Evolutionary conservation across 805 yeast genomes (phyloP).

Genomic region (Myxozyma mucilagina): DNA sequence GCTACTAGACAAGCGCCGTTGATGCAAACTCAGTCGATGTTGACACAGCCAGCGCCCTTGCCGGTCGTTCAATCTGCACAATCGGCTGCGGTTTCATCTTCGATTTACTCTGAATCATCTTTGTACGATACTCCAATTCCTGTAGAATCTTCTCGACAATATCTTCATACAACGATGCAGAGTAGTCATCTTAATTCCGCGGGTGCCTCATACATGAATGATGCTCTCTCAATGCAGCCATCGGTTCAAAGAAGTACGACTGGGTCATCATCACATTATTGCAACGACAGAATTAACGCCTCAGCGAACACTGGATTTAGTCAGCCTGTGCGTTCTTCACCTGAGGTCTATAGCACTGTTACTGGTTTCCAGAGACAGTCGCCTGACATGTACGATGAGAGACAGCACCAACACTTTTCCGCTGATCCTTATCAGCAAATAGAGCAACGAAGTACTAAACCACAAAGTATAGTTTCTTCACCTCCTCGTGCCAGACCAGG

Average conservation of each 20-base stretch:
- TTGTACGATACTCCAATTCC: background rate
- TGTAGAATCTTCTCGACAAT: slow-evolving; percentile 3
- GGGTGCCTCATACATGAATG: background rate
- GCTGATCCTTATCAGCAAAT: background rate
- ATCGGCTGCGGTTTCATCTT: background rate
- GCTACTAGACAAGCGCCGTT: background rate
- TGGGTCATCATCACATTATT: too few species aligned
- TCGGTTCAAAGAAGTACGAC: too few species aligned
- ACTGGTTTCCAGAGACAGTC: background rate
- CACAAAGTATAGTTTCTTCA: background rate
- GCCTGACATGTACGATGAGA: too few species aligned
- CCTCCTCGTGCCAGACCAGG: slow-evolving; percentile 6
- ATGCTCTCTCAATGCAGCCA: background rate
- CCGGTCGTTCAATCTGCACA: slow-evolving; percentile 2
- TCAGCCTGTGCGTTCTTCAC: too few species aligned
- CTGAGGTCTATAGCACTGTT: too few species aligned
- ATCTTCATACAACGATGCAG: background rate
- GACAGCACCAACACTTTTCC: background rate
- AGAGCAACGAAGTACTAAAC: background rate
- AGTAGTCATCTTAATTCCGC: background rate
- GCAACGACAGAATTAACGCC: too few species aligned
- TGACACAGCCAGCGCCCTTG: slow-evolving; percentile 1
- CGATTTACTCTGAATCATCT: background rate
- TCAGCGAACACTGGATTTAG: too few species aligned
- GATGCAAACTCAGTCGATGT: slow-evolving; percentile 2